These are phyloP conservation scores for Sideroxylon spinosum DNA, from an alignment of 179 eudicot genomes.

Conservation along the genomic window DNA sequence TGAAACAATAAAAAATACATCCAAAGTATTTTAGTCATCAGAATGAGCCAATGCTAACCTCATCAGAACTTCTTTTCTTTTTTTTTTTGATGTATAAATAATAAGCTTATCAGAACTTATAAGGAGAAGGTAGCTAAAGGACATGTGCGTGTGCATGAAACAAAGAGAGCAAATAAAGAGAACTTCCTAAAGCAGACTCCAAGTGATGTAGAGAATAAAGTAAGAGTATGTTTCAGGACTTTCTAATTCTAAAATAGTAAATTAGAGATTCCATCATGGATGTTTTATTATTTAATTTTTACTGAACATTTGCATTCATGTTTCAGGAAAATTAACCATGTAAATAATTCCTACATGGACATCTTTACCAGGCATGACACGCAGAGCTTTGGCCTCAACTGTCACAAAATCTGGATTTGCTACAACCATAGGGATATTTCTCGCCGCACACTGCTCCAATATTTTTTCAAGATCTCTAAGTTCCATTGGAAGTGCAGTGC, in stretches of 20 bases:
- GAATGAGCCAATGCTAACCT: no score
- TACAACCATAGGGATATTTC: conserved; percentile 85
- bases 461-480: conserved; percentile 73
- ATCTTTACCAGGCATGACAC: conserved; percentile 83
- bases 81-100: no score
- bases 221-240: not conserved
- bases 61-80: no score
- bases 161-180: not conserved
- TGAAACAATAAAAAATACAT: no score
- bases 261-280: not conserved
- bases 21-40: no score
- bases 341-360: not conserved
- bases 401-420: conserved; percentile 99
- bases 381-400: conserved; percentile 81
- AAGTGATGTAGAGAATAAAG: not conserved
- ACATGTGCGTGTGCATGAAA: no score
- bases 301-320: not conserved
- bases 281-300: not conserved
- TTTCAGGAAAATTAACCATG: not conserved
- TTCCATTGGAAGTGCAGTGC: conserved; percentile 49
- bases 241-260: not conserved
- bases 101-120: no score
- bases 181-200: not conserved
- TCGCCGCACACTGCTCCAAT: conserved; percentile 59
- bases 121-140: no score